phyloP scores from a whole-genome alignment of 352 stramenopile species.

The Phytophthora litchii region DNA sequence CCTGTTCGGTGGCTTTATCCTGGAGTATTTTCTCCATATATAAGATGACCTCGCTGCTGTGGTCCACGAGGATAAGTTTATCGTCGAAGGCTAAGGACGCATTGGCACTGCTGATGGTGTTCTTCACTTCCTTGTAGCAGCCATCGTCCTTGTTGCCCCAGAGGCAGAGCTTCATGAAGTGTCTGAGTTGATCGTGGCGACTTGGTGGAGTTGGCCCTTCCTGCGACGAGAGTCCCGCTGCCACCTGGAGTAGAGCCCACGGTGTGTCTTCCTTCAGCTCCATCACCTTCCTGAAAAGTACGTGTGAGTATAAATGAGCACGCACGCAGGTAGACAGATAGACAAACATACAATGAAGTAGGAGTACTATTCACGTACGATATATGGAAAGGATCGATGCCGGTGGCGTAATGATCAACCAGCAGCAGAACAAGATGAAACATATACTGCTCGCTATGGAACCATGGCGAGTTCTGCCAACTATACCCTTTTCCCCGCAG shows the following conservation, averaged over 20 bases:
- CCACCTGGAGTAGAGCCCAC: constrained; percentile 65
- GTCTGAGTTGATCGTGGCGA: constrained; percentile 47
- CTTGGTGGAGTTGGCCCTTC: constrained; percentile 26
- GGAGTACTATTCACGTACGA: no score
- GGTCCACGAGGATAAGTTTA: constrained; percentile 58
- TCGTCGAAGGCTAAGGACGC: constrained; percentile 66
- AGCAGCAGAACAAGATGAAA: constrained; percentile 73
- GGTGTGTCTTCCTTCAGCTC: constrained; percentile 61
- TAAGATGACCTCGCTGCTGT: constrained; percentile 54
- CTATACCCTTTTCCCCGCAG: constrained; percentile 52
- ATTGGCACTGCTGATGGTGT: constrained; percentile 61
- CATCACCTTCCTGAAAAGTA: constrained; percentile 58
- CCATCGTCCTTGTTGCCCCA: constrained; percentile 85
- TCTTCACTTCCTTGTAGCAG: constrained; percentile 77
- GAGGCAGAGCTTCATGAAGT: constrained; percentile 72
- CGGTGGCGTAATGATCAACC: constrained; percentile 64
- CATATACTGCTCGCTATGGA: constrained; percentile 77
- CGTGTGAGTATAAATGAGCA: no score
- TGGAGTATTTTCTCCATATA: constrained; percentile 39
- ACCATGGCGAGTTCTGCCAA: constrained; percentile 77
- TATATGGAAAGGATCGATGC: constrained; percentile 70
- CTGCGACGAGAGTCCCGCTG: constrained; percentile 35
- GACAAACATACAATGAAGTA: no score
- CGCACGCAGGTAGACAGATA: no score
- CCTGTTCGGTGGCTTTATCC: constrained; percentile 10